phyloP scores from a whole-genome alignment of 192 early-diverging fungal species.

The Entophlyctis helioformis region DNA sequence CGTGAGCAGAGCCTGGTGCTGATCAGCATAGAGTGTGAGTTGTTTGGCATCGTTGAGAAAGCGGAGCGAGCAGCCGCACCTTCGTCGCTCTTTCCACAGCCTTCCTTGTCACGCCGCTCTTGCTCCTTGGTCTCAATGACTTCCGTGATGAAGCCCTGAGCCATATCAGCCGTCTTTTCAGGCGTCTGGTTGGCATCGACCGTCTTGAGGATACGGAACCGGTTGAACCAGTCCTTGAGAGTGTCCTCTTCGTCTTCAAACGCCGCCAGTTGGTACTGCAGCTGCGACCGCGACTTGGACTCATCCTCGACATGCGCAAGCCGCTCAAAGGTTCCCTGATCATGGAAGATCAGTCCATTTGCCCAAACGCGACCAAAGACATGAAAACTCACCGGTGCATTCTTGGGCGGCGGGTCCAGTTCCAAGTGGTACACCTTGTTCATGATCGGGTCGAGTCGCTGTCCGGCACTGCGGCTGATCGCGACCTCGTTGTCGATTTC shows the following conservation, averaged over 20 bases:
- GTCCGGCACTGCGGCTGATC: conserved; percentile 28
- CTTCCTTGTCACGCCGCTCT: conserved; percentile 13
- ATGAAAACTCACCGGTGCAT: conserved; percentile 24
- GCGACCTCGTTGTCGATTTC: conserved; percentile 40
- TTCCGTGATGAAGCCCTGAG: conserved; percentile 11
- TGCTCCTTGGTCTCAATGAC: conserved; percentile 19
- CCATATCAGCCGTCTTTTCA: conserved; percentile 6
- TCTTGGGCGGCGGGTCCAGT: conserved; percentile 34
- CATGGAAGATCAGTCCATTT: too few species aligned
- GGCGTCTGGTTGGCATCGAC: conserved; percentile 12
- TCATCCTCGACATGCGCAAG: conserved; percentile 23
- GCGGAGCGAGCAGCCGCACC: too few species aligned
- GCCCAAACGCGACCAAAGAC: too few species aligned
- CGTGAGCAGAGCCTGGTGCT: too few species aligned
- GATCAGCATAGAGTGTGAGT: too few species aligned
- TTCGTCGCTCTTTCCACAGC: too few species aligned
- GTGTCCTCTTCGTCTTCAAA: conserved; percentile 44
- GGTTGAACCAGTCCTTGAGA: conserved; percentile 37
- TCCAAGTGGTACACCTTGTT: conserved; percentile 40
- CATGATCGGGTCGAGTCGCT: conserved; percentile 35
- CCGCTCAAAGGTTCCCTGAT: conserved; percentile 31
- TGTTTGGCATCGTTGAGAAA: too few species aligned
- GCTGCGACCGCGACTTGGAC: conserved; percentile 18
- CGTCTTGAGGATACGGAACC: conserved; percentile 36
- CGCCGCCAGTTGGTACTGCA: conserved; percentile 39